phyloP scores from a whole-genome alignment of 2,329 filamentous ascomycete genomes.

The Diaporthe caulivora region DNA sequence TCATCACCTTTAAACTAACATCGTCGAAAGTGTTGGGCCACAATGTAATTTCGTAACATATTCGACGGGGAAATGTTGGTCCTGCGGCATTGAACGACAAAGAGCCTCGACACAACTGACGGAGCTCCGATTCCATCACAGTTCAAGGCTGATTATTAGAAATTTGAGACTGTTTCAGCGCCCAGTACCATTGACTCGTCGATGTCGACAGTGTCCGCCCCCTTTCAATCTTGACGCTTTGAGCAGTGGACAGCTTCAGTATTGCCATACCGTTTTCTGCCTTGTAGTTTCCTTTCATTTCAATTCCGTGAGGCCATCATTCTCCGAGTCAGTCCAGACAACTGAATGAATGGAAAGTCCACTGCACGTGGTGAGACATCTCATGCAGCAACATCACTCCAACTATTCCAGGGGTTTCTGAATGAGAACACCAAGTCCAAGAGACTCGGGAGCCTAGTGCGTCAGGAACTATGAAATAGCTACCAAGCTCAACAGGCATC shows the following conservation, averaged over 20 bases:
- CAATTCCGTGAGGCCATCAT: not conserved
- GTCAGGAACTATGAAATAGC: not conserved
- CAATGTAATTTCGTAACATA: not conserved
- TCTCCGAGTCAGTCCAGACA: not conserved
- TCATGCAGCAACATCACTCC: not conserved
- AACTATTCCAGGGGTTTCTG: not conserved
- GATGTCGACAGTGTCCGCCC: not conserved
- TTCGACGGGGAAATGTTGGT: not conserved
- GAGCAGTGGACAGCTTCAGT: not conserved
- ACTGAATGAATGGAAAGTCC: too few species aligned
- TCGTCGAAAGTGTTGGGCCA: not conserved
- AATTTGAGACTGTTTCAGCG: not conserved
- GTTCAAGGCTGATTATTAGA: not conserved
- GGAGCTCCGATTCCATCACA: not conserved
- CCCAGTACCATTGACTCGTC: not conserved
- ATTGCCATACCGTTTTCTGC: not conserved
- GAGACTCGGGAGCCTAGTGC: not conserved
- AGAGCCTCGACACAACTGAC: not conserved
- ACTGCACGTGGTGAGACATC: not conserved
- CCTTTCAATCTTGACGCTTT: not conserved
- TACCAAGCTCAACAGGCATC: not conserved
- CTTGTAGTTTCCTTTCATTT: not conserved
- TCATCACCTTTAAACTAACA: not conserved
- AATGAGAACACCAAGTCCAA: not conserved
- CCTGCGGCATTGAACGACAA: not conserved